A percentile compares a stretch with the other conserved stretches of the same genome.
Evolutionary conservation across 208 protist genomes (phyloP).

Genomic region (Lotmaria passim): DNA sequence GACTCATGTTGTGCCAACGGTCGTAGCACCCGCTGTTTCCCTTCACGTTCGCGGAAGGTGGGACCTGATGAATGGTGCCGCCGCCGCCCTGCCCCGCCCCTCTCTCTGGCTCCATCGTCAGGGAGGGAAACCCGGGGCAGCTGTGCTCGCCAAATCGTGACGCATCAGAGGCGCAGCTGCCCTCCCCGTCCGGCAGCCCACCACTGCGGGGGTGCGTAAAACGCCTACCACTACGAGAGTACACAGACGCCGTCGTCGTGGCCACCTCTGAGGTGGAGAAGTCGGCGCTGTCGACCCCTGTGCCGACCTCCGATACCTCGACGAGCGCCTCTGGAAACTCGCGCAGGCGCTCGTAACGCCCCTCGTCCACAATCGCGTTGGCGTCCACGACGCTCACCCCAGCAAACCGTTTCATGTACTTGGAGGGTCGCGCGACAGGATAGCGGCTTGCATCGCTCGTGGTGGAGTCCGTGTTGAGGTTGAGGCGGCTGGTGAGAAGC

Average conservation of each 20-base stretch:
- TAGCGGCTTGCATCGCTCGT: background rate
- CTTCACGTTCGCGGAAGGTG: background rate
- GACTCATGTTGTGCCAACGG: no score
- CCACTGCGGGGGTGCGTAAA: no score
- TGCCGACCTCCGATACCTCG: background rate
- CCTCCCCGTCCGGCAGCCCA: no score
- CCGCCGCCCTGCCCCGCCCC: no score
- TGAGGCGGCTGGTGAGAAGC: background rate
- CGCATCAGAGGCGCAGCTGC: no score
- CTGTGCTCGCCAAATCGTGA: no score
- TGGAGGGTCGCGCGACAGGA: background rate
- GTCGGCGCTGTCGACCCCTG: background rate
- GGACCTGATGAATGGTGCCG: background rate
- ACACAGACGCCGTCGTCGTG: background rate
- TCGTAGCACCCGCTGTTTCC: no score
- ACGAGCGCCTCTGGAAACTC: background rate
- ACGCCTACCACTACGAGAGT: background rate
- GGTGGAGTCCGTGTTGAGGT: background rate
- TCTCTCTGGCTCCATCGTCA: background rate
- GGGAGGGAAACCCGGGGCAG: no score
- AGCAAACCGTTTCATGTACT: conserved; percentile 6
- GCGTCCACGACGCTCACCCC: background rate
- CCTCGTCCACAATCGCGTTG: background rate
- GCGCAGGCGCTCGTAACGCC: background rate
- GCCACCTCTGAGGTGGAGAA: background rate